Percentiles rank a stretch among this genome's conserved stretches.
Evolutionary conservation across 2,329 filamentous ascomycete species (phyloP).

Genomic region (Huntiella moniliformis): DNA sequence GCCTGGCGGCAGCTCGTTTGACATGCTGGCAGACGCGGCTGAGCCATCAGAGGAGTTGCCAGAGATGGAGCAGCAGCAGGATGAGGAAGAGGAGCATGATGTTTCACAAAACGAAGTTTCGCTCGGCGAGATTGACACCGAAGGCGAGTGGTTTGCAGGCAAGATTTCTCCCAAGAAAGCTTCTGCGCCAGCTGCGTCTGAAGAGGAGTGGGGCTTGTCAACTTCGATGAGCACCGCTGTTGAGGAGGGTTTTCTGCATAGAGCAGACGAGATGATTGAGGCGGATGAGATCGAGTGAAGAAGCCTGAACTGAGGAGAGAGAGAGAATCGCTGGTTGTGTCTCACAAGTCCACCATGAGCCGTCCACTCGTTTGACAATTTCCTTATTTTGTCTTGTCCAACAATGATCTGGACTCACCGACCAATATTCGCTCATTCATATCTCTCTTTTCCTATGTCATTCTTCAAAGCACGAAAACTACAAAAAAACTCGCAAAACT

Average conservation of each 20-base stretch:
- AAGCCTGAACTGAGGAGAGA: neutral
- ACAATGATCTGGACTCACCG: constrained; percentile 1
- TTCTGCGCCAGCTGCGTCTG: constrained; percentile 37
- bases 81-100: constrained; percentile 6
- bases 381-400: neutral
- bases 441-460: constrained; percentile 15
- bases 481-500: constrained; percentile 3
- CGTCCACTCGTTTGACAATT: constrained; percentile 4
- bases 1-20: constrained; percentile 12
- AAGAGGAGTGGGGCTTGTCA: constrained; percentile 18
- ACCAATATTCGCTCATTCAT: constrained; percentile 19
- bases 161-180: constrained; percentile 20
- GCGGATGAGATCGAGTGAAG: neutral
- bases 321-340: too few species aligned
- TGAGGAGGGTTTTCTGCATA: constrained; percentile 2
- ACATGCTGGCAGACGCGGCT: neutral
- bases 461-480: constrained; percentile 7
- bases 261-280: too few species aligned
- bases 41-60: constrained; percentile 4
- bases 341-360: too few species aligned
- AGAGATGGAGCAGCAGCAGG: constrained; percentile 14
- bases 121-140: constrained; percentile 82
- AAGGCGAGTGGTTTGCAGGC: constrained; percentile 88
- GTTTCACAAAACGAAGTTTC: constrained; percentile 52
- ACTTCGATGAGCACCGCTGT: neutral